Base-by-base conservation (phyloP, 345 rosid species). In the Ceriops zippeliana region DNA sequence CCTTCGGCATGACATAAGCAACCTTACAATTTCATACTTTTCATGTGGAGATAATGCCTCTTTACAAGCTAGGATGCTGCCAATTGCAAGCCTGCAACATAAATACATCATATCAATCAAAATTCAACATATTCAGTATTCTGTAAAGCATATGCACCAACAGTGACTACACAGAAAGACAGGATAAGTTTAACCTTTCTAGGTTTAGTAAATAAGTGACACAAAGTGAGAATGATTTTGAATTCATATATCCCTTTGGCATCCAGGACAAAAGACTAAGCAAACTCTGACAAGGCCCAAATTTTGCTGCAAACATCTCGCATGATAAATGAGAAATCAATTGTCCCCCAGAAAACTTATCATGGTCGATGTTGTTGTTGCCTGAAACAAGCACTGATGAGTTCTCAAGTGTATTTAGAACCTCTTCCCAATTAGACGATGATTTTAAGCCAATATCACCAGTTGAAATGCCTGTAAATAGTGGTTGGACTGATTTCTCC, bases 1-100 rank as follows among this genome's bases (percentile, higher is more conserved):
- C 86, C 84, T 83, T 62, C 92, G 88, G 80, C 90, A 86, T 70
- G 89, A 74, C 28, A 90, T 62, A 73, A 90, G 78, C 78, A 95
- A 83, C 59, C 76, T 82, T 70, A 86, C 72, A 76, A 86, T 84
- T 67, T 85, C 76, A 27, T 73, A 74, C 70, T 61, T 66, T 60
- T 70, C 72, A 74, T 34, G 47, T 42, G 72, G 66, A 61, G 73
- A 75, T 30, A 79, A 77, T 53, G 75, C 68, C 75, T 69, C 77
- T 56, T 70, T 79, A 73, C 63, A 73, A 53, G 61, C 64, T 32
- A 77, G 75, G 47, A 85, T 78, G 75, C 76, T 58, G 67, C 75
- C 73, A 66, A 84, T 74, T 34, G 72, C 66, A 76, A 73, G 63
- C 83, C 91, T 85, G 89, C 65, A 75, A 81, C 51, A 32, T n/a